A percentile compares a stretch with the other conserved stretches of the same genome.
Conservation (phyloP, 306 rosid species). For the Sphenostylis stenocarpa region DNA sequence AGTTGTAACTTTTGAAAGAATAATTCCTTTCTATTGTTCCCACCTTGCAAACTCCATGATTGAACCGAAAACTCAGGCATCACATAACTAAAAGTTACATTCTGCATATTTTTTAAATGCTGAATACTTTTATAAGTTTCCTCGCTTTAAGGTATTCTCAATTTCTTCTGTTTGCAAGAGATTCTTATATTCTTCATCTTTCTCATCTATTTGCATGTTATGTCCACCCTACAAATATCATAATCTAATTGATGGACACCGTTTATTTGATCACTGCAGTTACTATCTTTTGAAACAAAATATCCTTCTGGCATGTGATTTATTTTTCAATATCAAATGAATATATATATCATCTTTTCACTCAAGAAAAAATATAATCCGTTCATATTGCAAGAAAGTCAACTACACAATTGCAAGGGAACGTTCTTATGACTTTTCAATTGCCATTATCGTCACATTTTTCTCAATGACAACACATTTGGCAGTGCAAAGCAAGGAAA, state of each 20-base stretch:
- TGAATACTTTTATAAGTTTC: not conserved
- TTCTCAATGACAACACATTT: constrained; percentile 55
- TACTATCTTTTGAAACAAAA: not conserved
- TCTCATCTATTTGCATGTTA: not conserved
- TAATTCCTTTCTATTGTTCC: constrained; percentile 3
- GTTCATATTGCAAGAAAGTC: not conserved
- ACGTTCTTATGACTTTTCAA: constrained; percentile 11
- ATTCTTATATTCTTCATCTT: not conserved
- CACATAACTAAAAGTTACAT: not conserved
- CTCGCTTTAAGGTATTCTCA: not conserved
- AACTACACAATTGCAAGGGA: not conserved
- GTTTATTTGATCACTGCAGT: not conserved
- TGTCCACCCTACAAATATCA: not conserved
- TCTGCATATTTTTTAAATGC: not conserved
- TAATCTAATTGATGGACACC: not conserved
- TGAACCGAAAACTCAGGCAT: constrained; percentile 14
- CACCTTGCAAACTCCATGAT: constrained; percentile 18
- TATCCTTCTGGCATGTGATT: not conserved
- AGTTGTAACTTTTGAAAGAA: not conserved
- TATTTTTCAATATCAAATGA: not conserved
- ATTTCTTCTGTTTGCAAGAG: not conserved
- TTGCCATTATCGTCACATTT: constrained; percentile 11
- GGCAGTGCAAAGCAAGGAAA: constrained; percentile 79
- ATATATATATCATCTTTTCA: not conserved
- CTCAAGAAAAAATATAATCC: not conserved